Conservation (phyloP, 2,329 filamentous ascomycete genomes). For the Trichophyton mentagrophytes region DNA sequence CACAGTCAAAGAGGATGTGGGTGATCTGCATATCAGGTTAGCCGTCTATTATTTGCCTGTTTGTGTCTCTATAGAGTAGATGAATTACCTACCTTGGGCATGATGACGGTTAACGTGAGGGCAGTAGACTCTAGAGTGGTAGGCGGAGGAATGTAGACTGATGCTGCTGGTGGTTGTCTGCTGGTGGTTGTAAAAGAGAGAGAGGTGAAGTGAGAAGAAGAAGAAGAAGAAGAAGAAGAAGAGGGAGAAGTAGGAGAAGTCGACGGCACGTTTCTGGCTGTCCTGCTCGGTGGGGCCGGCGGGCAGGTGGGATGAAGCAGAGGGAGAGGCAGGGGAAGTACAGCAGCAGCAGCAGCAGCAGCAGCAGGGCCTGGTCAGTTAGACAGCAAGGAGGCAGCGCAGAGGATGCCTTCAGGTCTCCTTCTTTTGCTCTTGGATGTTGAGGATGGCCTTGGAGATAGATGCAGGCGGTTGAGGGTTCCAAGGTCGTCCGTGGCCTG, state of each 20-base stretch:
- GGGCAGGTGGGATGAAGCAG: background rate
- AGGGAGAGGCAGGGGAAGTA: background rate
- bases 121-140: background rate
- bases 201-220: background rate
- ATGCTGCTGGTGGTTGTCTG: background rate
- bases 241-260: background rate
- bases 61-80: background rate
- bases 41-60: background rate
- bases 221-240: background rate
- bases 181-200: background rate
- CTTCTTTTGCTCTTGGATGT: background rate
- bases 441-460: too few relatives aligned
- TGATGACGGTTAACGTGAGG: slow-evolving; percentile 4
- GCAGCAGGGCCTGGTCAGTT: background rate
- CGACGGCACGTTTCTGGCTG: background rate
- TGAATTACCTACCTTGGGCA: slow-evolving; percentile 22
- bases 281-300: background rate
- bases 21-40: slow-evolving; percentile 42
- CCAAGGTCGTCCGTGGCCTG: too few relatives aligned
- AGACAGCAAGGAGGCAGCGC: background rate
- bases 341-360: background rate
- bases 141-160: background rate
- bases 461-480: too few relatives aligned
- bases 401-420: background rate
- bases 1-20: slow-evolving; percentile 57